Percentiles rank a stretch among this genome's conserved stretches.
phyloP scores from a whole-genome alignment of 148 eudicot species.

The Rhododendron griersonianum region DNA sequence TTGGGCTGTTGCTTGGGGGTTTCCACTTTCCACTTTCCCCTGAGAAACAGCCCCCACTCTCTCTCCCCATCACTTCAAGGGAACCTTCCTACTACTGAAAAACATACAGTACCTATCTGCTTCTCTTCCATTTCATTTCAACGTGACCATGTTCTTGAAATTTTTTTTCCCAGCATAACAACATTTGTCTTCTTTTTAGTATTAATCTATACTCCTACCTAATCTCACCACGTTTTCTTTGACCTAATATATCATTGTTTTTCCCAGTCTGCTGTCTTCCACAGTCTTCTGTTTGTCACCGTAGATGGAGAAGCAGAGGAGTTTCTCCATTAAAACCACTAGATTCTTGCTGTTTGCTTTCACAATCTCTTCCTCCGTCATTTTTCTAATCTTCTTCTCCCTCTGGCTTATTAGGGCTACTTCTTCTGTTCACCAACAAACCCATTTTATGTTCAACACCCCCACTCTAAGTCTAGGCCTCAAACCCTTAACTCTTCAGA shows the following conservation, averaged over 20 bases:
- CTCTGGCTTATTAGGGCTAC: constrained; percentile 37
- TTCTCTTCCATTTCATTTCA: neutral
- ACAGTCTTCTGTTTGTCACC: neutral
- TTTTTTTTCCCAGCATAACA: neutral
- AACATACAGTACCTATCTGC: neutral
- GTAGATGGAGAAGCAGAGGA: constrained; percentile 64
- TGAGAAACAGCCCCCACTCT: neutral
- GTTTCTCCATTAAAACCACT: constrained; percentile 47
- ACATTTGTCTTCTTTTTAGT: neutral
- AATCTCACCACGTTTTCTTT: constrained; percentile 2
- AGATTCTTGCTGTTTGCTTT: constrained; percentile 47
- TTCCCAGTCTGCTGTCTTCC: neutral
- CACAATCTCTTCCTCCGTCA: constrained; percentile 42
- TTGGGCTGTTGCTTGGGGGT: neutral
- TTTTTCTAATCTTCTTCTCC: constrained; percentile 45
- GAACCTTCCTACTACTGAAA: too few relatives aligned
- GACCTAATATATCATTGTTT: neutral
- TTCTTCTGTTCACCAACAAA: constrained; percentile 31
- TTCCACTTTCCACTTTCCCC: neutral
- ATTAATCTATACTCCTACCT: neutral
- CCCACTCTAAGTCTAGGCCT: constrained; percentile 28
- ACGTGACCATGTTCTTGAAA: neutral
- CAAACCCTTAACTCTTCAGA: constrained; percentile 26
- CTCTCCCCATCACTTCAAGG: too few relatives aligned
- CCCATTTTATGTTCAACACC: constrained; percentile 33